Evolutionary conservation across 2,329 filamentous ascomycete species (phyloP).

Genomic region (Neopestalotiopsis sp.): DNA sequence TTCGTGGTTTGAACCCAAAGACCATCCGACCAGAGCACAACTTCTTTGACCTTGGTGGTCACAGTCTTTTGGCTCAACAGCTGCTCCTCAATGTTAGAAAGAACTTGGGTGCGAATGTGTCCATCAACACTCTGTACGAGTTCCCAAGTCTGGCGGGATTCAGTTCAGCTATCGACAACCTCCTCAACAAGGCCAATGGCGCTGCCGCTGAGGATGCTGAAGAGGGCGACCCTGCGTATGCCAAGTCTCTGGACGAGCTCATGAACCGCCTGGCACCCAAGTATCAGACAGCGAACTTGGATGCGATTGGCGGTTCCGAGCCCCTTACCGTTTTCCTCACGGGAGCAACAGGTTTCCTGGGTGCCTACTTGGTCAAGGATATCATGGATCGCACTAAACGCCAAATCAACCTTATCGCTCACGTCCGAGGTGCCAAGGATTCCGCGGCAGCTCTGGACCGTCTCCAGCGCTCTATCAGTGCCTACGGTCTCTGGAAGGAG

Average conservation of each 20-base stretch:
- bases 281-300: constrained; percentile 38
- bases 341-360: constrained; percentile 89
- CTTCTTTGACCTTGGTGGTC: constrained; percentile 83
- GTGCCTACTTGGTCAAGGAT: constrained; percentile 79
- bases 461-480: constrained; percentile 69
- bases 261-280: constrained; percentile 42
- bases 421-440: constrained; percentile 72
- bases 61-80: constrained; percentile 81
- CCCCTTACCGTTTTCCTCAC: constrained; percentile 76
- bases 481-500: constrained; percentile 80
- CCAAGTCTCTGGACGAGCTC: constrained; percentile 53
- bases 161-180: constrained; percentile 55
- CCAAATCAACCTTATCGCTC: constrained; percentile 69
- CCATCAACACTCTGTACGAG: constrained; percentile 73
- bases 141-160: constrained; percentile 58
- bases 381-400: constrained; percentile 66
- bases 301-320: constrained; percentile 20
- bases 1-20: constrained; percentile 69
- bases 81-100: constrained; percentile 72
- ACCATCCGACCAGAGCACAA: constrained; percentile 64
- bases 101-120: constrained; percentile 54
- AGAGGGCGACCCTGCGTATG: constrained; percentile 50
- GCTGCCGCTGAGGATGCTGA: constrained; percentile 32
- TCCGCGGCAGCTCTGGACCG: constrained; percentile 64
- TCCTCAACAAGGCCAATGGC: constrained; percentile 30